Conservation (phyloP, 2,329 filamentous ascomycete genomes). For the Colletotrichum spaethianum region DNA sequence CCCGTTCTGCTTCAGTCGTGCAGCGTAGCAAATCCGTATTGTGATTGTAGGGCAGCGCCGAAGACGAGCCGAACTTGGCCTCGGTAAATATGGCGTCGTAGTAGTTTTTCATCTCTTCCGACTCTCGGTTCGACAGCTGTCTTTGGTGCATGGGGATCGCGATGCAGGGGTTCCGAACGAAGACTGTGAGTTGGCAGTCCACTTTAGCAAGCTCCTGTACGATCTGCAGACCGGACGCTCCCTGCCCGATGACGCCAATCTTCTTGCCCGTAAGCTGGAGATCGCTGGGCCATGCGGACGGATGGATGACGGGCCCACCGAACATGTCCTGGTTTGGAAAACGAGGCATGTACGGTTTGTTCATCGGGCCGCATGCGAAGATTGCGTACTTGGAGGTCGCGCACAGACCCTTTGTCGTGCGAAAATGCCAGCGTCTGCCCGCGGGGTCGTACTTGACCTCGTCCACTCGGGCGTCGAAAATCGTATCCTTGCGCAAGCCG, state of each 20-base stretch:
- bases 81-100: slow-evolving; percentile 58
- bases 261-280: slow-evolving; percentile 9
- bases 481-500: slow-evolving; percentile 58
- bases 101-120: slow-evolving; percentile 54
- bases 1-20: slow-evolving; percentile 55
- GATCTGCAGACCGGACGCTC: slow-evolving; percentile 10
- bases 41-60: slow-evolving; percentile 1
- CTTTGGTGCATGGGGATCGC: slow-evolving; percentile 70
- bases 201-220: slow-evolving; percentile 47
- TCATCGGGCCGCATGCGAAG: slow-evolving; percentile 60
- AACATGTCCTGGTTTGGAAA: slow-evolving; percentile 52
- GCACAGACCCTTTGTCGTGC: slow-evolving; percentile 55
- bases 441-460: slow-evolving; percentile 56
- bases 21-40: neutral
- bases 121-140: slow-evolving; percentile 59
- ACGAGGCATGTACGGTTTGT: slow-evolving; percentile 56
- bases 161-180: slow-evolving; percentile 71
- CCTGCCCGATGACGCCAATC: slow-evolving; percentile 11
- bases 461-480: slow-evolving; percentile 60
- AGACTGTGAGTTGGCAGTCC: slow-evolving; percentile 57
- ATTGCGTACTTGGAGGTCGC: slow-evolving; percentile 60
- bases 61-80: slow-evolving; percentile 14
- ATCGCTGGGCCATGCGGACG: slow-evolving; percentile 46
- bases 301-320: slow-evolving; percentile 48
- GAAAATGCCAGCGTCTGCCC: slow-evolving; percentile 58